Base-by-base conservation (phyloP, 2,329 filamentous ascomycete species). In the Didymellaceae sp. region DNA sequence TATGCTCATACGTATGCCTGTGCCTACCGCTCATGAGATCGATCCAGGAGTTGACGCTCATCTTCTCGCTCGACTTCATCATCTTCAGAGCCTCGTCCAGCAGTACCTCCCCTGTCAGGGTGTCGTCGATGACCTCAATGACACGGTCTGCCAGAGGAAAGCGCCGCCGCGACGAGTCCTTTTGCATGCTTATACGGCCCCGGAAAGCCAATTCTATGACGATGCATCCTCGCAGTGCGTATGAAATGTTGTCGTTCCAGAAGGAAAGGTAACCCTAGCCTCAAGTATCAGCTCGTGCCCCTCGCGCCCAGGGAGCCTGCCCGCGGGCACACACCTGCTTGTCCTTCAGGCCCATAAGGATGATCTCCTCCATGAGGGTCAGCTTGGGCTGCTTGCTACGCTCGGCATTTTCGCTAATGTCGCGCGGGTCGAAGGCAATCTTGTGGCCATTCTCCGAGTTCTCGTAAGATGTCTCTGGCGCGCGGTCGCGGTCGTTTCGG, bases 221-320 rank as follows among this genome's bases (percentile, higher is more conserved):
- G 73, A 99, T 99, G 78, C 94, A 99, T 71, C 94, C 94, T 74
- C 94, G 87, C 57, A 99, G 83, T 60, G 94, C 94, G 75, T 99
- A 99, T 54, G 92, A 97, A 70, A 99, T 99, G 78, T 99, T 99
- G 78, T 99, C 94, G 78, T 99, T 99, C 94, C 94, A 99, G 78
- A 99, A 99, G 22, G 93, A 97, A 58, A 99, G 86, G 73, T 99
- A 97, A 61, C 94, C 94, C 91, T 96, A 56, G 51, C 42, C 49
- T 45, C 32, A 35, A 26, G 30, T 21, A 59, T 68, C 54, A 68
- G 62, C 55, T 41, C 52, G 44, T 47, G 33, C 45, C 38, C 32
- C 26, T 28, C 40, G 18, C 40, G 18, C 11, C 40, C 46, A 38
- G 45, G 20, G 39, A 45, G 33, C 54, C 45, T 37, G 34, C 42